These are phyloP conservation scores for Magnolia officinalis DNA, from an alignment of 164 flowering plant genomes.

Conservation along the genomic window DNA sequence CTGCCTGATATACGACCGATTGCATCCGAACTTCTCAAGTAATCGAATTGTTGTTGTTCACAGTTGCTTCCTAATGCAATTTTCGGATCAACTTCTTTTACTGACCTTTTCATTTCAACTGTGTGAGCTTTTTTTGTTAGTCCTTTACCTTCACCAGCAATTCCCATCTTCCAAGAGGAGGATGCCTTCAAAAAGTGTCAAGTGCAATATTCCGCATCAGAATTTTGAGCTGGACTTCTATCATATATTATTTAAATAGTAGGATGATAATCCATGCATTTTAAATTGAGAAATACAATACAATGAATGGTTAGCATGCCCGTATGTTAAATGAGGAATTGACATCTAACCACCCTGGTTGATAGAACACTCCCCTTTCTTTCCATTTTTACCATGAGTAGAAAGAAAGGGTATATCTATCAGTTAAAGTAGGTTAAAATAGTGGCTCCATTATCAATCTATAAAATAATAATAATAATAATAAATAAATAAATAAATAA, in stretches of 20 bases:
- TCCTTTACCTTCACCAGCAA: conserved; percentile 20
- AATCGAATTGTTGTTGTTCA: conserved; percentile 23
- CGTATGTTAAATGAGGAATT: background rate
- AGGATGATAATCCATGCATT: background rate
- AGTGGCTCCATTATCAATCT: background rate
- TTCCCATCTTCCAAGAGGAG: conserved; percentile 22
- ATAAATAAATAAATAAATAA: no score
- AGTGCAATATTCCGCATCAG: background rate
- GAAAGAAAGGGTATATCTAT: background rate
- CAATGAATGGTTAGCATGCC: background rate
- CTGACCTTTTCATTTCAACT: conserved; percentile 5
- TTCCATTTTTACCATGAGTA: background rate
- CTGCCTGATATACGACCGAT: conserved; percentile 37
- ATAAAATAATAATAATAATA: background rate
- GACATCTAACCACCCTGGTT: background rate
- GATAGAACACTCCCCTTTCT: background rate
- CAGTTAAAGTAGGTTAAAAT: no score
- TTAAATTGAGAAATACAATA: background rate
- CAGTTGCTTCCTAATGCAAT: conserved; percentile 5
- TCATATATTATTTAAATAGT: background rate
- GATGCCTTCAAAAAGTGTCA: conserved; percentile 14
- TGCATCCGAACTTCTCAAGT: conserved; percentile 34
- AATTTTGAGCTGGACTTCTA: background rate
- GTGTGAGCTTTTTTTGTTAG: conserved; percentile 18
- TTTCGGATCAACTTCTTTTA: conserved; percentile 2